Evolutionary conservation across 345 rosid species (phyloP), one percentile per base, ranked within the genome.

Genomic region (Jatropha curcas): DNA sequence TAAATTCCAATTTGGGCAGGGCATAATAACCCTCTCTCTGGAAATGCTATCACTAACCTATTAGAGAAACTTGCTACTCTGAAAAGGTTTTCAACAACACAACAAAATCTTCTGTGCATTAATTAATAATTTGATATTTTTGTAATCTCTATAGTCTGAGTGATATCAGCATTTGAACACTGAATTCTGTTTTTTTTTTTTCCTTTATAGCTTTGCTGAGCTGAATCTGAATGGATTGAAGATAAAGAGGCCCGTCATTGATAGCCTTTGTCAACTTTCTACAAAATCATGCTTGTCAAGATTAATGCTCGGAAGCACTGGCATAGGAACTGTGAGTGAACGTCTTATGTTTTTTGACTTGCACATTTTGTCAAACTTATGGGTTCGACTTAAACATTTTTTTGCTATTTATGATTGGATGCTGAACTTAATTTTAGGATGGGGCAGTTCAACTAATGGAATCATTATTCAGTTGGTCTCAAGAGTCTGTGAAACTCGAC

Each of bases 211-310:
- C 74, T 91, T 95, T 83, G 74, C 93, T 63, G 99, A 93, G 71
- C 79, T 90, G 83, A 86, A 84, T 83, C 86, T 91, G 76, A 92
- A 78, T 79, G 94, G 97, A 53, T 64, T 92, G 75, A 92, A 88
- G 88, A 85, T 91, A 62, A 87, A 83, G 82, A 90, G 81, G 79
- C 82, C 84, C 69, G 93, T 86, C 27, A 79, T 85, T 57, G 85
- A 85, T 79, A 83, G 88, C 82, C 94, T 95, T 74, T 91, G 90
- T 51, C 79, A 81, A 77, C 82, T 95, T 77, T 86, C 88, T 67
- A 88, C 84, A 79, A 84, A 81, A 61, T 77, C 87, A 64, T 82
- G 86, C 77, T 71, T 91, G 72, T 88, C 94, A 73, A 86, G 82
- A 69, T 80, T 92, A 69, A 87, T 87, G 87, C 87, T 95, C 35